phyloP scores from a whole-genome alignment of 495 filamentous ascomycete genomes.

The Daldinia grandis region DNA sequence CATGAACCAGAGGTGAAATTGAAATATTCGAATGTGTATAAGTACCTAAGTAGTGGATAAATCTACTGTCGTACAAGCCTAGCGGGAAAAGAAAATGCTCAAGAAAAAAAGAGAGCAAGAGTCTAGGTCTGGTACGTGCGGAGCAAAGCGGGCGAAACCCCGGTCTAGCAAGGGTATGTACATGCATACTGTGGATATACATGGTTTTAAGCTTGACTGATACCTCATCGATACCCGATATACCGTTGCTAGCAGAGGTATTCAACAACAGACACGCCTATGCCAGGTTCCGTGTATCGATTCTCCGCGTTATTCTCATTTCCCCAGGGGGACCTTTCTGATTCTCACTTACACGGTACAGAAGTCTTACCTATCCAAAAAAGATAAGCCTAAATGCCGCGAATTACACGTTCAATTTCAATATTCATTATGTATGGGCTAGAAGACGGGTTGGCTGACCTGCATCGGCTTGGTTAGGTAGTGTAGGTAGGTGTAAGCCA shows the following conservation, averaged over 20 bases:
- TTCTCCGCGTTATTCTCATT: not conserved
- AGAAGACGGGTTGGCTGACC: conserved; percentile 32
- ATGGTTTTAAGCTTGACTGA: conserved; percentile 20
- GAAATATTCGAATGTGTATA: conserved; percentile 15
- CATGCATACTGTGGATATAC: conserved; percentile 10
- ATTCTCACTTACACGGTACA: not conserved
- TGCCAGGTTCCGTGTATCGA: not conserved
- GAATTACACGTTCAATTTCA: conserved; percentile 20
- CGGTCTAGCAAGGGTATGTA: conserved; percentile 37
- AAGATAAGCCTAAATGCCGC: conserved; percentile 16
- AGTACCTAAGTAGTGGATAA: conserved; percentile 11
- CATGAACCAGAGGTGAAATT: not conserved
- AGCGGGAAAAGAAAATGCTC: conserved; percentile 19
- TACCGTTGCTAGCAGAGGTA: not conserved
- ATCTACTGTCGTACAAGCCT: conserved; percentile 19
- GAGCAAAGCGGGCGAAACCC: conserved; percentile 39
- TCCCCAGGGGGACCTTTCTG: not conserved
- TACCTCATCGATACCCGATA: conserved; percentile 36
- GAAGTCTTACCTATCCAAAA: not conserved
- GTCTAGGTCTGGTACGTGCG: conserved; percentile 31
- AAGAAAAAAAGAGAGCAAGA: conserved; percentile 34
- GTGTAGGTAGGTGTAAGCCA: not conserved
- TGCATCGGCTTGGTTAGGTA: conserved; percentile 13
- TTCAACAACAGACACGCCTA: not conserved
- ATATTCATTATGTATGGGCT: conserved; percentile 16